phyloP scores from a whole-genome alignment of 768 basidiomycete genomes.

The Hygrophorus russula region DNA sequence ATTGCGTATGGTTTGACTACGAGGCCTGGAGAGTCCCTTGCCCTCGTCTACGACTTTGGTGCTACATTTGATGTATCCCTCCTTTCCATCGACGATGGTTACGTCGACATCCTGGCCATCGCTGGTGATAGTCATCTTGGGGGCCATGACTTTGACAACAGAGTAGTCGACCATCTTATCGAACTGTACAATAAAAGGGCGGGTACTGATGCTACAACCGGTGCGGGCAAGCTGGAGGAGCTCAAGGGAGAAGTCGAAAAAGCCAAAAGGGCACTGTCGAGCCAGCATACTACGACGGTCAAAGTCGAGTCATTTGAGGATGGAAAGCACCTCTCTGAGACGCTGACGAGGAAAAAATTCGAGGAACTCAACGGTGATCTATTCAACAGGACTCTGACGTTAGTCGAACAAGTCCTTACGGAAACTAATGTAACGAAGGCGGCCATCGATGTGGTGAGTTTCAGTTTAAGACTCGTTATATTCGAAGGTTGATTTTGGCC shows the following conservation, averaged over 20 bases:
- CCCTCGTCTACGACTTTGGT: constrained; percentile 97
- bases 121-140: constrained; percentile 96
- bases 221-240: constrained; percentile 57
- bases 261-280: constrained; percentile 60
- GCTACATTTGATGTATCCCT: constrained; percentile 99
- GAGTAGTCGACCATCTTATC: constrained; percentile 60
- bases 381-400: constrained; percentile 78
- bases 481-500: neutral
- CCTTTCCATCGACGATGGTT: constrained; percentile 92
- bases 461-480: neutral
- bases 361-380: constrained; percentile 79
- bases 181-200: constrained; percentile 60
- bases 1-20: constrained; percentile 97
- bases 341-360: constrained; percentile 73
- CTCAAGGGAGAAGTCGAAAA: constrained; percentile 64
- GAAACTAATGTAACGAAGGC: constrained; percentile 73
- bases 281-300: constrained; percentile 34
- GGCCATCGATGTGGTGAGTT: constrained; percentile 52
- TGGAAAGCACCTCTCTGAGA: constrained; percentile 73
- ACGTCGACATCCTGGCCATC: constrained; percentile 98
- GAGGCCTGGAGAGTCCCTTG: constrained; percentile 88
- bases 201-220: constrained; percentile 46
- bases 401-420: constrained; percentile 75
- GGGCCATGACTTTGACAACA: constrained; percentile 59
- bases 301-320: constrained; percentile 61